Percentiles rank a stretch among this genome's conserved stretches.
Evolutionary conservation across 257 asterid genomes (phyloP).

Genomic region (Solanum lignicaule): DNA sequence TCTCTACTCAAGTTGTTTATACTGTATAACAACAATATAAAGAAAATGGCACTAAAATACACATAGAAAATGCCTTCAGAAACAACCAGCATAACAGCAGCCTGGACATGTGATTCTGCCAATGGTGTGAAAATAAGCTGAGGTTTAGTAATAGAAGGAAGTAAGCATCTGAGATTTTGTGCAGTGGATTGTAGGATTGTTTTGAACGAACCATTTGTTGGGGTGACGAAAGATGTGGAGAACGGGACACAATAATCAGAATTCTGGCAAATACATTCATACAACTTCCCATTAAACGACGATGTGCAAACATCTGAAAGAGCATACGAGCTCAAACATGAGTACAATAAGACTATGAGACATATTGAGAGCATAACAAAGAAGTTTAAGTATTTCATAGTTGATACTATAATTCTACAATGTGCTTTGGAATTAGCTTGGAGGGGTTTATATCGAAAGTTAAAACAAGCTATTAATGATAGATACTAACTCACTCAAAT

Average conservation of each 20-base stretch:
- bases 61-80: no score
- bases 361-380: neutral
- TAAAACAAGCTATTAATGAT: no score
- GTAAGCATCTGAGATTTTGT: constrained; percentile 24
- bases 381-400: no score
- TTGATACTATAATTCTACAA: no score
- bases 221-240: constrained; percentile 9
- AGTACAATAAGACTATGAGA: neutral
- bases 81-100: neutral
- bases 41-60: no score
- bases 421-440: no score
- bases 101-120: constrained; percentile 24
- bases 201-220: constrained; percentile 12
- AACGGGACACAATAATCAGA: constrained; percentile 17
- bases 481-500: no score
- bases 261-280: constrained; percentile 14
- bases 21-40: no score
- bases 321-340: neutral
- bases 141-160: constrained; percentile 17
- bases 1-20: no score
- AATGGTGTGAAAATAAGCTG: constrained; percentile 24
- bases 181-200: constrained; percentile 15
- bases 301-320: neutral
- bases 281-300: neutral
- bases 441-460: no score